These are phyloP conservation scores for Aspergillus hancockii DNA, from an alignment of 495 filamentous ascomycete genomes.

Conservation along the genomic window DNA sequence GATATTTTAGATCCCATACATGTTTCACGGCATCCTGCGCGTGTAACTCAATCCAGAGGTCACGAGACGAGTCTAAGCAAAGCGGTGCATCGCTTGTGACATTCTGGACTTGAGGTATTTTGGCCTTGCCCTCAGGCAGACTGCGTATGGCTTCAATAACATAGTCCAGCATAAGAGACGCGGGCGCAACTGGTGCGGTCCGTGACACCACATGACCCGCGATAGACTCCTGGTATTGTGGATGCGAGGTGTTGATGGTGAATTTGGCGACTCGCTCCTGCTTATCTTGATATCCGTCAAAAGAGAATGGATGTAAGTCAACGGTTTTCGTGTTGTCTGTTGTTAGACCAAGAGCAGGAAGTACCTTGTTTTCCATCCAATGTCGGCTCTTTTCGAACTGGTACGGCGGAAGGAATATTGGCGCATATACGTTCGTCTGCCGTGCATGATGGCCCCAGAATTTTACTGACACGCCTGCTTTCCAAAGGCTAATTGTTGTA, in stretches of 20 bases:
- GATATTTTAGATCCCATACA: slow-evolving; percentile 24
- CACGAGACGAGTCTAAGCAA: slow-evolving; percentile 37
- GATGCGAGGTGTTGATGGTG: slow-evolving; percentile 46
- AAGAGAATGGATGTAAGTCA: slow-evolving; percentile 23
- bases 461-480: slow-evolving; percentile 31
- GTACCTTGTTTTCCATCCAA: slow-evolving; percentile 38
- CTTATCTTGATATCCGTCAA: slow-evolving; percentile 45
- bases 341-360: background rate
- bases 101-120: slow-evolving; percentile 37
- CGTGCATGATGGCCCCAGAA: slow-evolving; percentile 51
- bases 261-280: slow-evolving; percentile 38
- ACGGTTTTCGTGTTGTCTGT: slow-evolving; percentile 5
- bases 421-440: slow-evolving; percentile 37
- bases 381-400: slow-evolving; percentile 52
- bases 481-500: slow-evolving; percentile 50
- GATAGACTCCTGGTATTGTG: slow-evolving; percentile 39
- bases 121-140: slow-evolving; percentile 21
- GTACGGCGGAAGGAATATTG: slow-evolving; percentile 52
- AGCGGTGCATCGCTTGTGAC: slow-evolving; percentile 43
- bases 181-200: slow-evolving; percentile 50
- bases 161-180: slow-evolving; percentile 47
- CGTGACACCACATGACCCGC: slow-evolving; percentile 46
- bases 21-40: slow-evolving; percentile 17
- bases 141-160: slow-evolving; percentile 48
- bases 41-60: slow-evolving; percentile 39